Conservation (phyloP, 805 yeast genomes). For the Lachancea nothofagi region DNA sequence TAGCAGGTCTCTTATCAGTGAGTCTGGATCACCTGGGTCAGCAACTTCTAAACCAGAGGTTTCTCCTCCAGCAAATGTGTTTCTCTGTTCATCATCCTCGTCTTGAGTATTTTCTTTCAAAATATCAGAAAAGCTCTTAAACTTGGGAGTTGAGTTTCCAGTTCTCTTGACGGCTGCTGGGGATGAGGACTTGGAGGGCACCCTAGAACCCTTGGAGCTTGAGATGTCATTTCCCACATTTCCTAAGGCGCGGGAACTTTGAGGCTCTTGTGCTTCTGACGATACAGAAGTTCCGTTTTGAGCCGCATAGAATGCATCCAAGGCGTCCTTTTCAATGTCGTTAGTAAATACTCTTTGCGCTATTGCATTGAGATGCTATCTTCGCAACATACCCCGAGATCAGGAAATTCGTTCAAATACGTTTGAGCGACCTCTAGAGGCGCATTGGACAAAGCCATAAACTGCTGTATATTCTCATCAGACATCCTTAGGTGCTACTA, state of each 20-base stretch:
- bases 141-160: conserved; percentile 25
- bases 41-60: conserved; percentile 77
- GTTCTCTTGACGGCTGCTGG: conserved; percentile 11
- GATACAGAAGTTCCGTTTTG: conserved; percentile 11
- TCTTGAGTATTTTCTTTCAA: conserved; percentile 31
- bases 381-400: conserved; percentile 15
- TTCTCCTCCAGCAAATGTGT: conserved; percentile 61
- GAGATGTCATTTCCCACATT: no score
- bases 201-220: neutral
- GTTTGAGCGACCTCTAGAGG: conserved; percentile 36
- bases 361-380: neutral
- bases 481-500: no score
- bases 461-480: conserved; percentile 31
- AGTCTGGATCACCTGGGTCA: conserved; percentile 51
- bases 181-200: conserved; percentile 1
- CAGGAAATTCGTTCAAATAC: conserved; percentile 32
- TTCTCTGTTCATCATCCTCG: conserved; percentile 52
- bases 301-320: conserved; percentile 27
- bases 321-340: conserved; percentile 15
- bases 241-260: no score
- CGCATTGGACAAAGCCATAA: conserved; percentile 36
- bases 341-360: conserved; percentile 1
- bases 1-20: conserved; percentile 48
- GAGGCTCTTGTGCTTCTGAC: conserved; percentile 3
- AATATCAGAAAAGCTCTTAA: conserved; percentile 38